Evolutionary conservation across 2,329 filamentous ascomycete species (phyloP).

Genomic region (Lachnellula hyalina): DNA sequence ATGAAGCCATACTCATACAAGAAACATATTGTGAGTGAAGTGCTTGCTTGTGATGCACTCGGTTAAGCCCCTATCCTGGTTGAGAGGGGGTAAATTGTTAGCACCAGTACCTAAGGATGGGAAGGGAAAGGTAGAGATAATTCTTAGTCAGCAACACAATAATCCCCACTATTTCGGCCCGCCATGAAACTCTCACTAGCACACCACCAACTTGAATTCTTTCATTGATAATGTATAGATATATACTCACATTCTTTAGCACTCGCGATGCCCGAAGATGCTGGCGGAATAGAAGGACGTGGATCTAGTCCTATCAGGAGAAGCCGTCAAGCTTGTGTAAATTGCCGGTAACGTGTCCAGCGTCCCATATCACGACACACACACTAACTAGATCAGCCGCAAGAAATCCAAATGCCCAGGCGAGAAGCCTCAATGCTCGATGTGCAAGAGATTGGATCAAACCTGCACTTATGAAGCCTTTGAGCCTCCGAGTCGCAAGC

Average conservation of each 20-base stretch:
- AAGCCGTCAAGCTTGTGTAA: conserved; percentile 14
- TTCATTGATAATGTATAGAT: not conserved
- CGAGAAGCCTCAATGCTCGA: conserved; percentile 15
- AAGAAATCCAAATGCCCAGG: conserved; percentile 20
- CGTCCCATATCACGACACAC: not conserved
- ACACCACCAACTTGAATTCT: not conserved
- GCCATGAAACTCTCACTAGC: not conserved
- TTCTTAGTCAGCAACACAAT: too few relatives aligned
- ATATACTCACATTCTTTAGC: not conserved
- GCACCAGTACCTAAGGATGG: too few relatives aligned
- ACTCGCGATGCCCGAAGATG: not conserved
- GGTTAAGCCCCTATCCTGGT: too few relatives aligned
- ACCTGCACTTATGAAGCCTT: conserved; percentile 8
- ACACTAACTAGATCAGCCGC: conserved; percentile 7
- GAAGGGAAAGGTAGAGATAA: too few relatives aligned
- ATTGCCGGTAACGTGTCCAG: conserved; percentile 12
- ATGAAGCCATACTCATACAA: too few relatives aligned
- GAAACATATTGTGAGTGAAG: too few relatives aligned
- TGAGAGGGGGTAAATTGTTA: too few relatives aligned
- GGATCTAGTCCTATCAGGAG: not conserved
- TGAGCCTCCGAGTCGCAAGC: conserved; percentile 5
- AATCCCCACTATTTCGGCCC: too few relatives aligned
- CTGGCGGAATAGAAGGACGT: not conserved
- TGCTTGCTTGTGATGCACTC: too few relatives aligned
- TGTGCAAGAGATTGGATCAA: conserved; percentile 11